Base-by-base conservation (phyloP, 2,329 filamentous ascomycete genomes). In the Penicillium sclerotigenum region DNA sequence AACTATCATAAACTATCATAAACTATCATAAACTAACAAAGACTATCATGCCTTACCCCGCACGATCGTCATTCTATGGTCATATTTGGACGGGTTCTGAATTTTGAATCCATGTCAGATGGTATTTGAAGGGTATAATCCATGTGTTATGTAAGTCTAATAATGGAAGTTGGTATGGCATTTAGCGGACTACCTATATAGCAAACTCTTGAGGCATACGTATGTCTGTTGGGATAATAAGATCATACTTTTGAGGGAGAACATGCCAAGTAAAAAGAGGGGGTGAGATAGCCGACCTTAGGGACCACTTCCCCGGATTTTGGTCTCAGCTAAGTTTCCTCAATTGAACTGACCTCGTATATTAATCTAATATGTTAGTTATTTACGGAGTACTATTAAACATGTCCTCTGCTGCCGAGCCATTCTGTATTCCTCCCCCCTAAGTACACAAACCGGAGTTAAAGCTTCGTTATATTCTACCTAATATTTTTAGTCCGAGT, bases 21-120 rank as follows among this genome's bases (percentile, higher is more conserved):
- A 22, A 47, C 22, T 26, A 18, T 47, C 10, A 33, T 33, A 1
- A 34, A 28, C 28, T n/a, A n/a, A n/a, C 1, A n/a, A n/a, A 20
- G 26, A 18, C 24, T 58, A 57, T 58, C 55, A 47, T 40, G 13
- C 14, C 29, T 50, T 63, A 64, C 63, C 63, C 63, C 63, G 62
- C 63, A 65, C 62, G 63, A 62, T 62, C 62, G 56, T 55, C 63
- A 59, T 61, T 61, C 55, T 50, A 41, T 28, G 33, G 38, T 62
- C 54, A 56, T 54, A 38, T 45, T 8, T 34, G 41, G 47, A 16
- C 36, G 42, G 26, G 33, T 54, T 58, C 31, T 47, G 16, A 56
- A 55, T 52, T 37, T 22, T 22, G 18, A 50, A 29, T 16, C 16
- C 24, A 18, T 49, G 14, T 40, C 18, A 40, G 18, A 24, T 18